Percentiles rank a stretch among this genome's conserved stretches.
phyloP scores from a whole-genome alignment of 139 green algal genomes.

The Gonium pectorale region DNA sequence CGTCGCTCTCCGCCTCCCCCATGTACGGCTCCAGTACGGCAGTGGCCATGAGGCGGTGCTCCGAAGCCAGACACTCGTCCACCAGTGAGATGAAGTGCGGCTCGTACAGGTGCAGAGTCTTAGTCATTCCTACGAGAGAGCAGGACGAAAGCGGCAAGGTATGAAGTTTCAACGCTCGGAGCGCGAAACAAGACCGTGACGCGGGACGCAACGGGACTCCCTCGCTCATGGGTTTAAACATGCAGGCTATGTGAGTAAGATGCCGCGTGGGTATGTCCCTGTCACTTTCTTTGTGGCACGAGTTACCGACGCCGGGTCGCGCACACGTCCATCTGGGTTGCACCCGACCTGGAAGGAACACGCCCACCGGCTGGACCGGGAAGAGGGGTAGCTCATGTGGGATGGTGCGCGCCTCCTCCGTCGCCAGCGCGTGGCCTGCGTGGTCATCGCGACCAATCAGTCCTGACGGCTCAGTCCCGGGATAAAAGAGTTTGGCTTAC shows the following conservation, averaged over 20 bases:
- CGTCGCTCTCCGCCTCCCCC: background rate
- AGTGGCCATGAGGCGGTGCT: constrained; percentile 49
- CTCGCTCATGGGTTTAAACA: too few species aligned
- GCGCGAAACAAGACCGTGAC: too few species aligned
- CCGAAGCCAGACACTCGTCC: constrained; percentile 51
- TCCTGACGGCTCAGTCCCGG: too few species aligned
- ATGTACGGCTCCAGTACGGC: constrained; percentile 55
- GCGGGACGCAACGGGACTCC: too few species aligned
- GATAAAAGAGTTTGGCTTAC: too few species aligned
- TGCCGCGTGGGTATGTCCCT: too few species aligned
- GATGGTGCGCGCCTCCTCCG: background rate
- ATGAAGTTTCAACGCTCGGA: too few species aligned
- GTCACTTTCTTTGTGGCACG: too few species aligned
- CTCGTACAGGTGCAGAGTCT: constrained; percentile 75
- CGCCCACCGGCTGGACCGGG: constrained; percentile 23
- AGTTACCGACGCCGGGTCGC: too few species aligned
- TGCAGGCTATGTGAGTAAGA: too few species aligned
- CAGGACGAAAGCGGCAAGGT: background rate
- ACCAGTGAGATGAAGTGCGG: constrained; percentile 67
- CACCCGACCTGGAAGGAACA: constrained; percentile 25
- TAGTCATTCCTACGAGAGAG: constrained; percentile 49
- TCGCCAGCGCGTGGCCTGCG: background rate
- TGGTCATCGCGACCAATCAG: too few species aligned
- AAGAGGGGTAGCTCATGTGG: constrained; percentile 33
- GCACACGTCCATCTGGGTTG: background rate